Conservation (phyloP, 192 early-diverging fungal genomes). For the Rhizophagus clarus region DNA sequence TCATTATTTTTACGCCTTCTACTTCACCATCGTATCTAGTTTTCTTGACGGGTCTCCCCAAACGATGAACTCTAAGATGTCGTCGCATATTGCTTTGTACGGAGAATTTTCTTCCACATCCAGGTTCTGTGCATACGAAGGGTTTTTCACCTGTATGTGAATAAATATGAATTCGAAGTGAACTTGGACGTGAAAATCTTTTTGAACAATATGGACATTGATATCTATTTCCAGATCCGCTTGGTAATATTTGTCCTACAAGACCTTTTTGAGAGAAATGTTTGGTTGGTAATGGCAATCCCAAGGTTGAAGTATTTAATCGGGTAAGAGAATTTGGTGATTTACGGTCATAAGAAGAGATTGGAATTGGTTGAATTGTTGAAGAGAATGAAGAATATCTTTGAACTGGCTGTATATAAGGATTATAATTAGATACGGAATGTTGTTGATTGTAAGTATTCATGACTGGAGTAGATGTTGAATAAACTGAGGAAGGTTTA, state of each 20-base stretch:
- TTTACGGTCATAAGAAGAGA: slow-evolving; percentile 1
- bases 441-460: not conserved
- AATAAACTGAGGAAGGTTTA: not conserved
- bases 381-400: not conserved
- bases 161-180: slow-evolving; percentile 68
- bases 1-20: slow-evolving; percentile 26
- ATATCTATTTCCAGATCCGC: slow-evolving; percentile 48
- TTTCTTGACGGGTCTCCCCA: slow-evolving; percentile 36
- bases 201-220: slow-evolving; percentile 64
- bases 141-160: slow-evolving; percentile 82
- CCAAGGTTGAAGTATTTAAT: not conserved
- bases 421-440: not conserved
- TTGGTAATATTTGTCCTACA: slow-evolving; percentile 13
- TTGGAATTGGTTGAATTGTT: not conserved
- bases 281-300: not conserved
- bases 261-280: slow-evolving; percentile 32
- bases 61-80: slow-evolving; percentile 59
- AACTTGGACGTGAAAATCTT: slow-evolving; percentile 69
- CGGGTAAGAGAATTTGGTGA: not conserved
- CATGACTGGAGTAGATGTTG: not conserved
- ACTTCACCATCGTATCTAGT: slow-evolving; percentile 30
- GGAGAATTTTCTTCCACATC: slow-evolving; percentile 70
- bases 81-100: slow-evolving; percentile 77
- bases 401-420: not conserved
- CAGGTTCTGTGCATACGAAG: slow-evolving; percentile 60